phyloP scores from a whole-genome alignment of 2,329 filamentous ascomycete species.

The Stagonosporopsis tanaceti region DNA sequence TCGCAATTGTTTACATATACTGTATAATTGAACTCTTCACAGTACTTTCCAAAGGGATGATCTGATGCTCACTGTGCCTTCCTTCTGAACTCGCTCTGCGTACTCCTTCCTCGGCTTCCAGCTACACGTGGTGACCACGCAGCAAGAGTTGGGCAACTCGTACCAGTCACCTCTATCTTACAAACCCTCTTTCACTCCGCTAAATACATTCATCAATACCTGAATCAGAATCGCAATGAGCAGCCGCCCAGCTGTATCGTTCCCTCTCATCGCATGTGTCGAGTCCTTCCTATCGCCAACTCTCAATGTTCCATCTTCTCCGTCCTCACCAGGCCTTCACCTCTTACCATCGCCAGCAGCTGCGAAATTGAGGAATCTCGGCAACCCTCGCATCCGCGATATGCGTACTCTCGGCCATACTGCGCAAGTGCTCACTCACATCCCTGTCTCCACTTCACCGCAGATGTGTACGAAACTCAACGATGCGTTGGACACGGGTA shows the following conservation, averaged over 20 bases:
- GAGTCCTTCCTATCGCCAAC: slow-evolving; percentile 37
- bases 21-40: not conserved
- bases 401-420: slow-evolving; percentile 32
- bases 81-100: not conserved
- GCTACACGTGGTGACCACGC: not conserved
- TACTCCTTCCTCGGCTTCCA: not conserved
- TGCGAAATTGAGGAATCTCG: slow-evolving; percentile 35
- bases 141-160: not conserved
- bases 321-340: slow-evolving; percentile 24
- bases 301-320: slow-evolving; percentile 10
- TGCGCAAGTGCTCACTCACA: slow-evolving; percentile 38
- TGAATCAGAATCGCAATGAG: slow-evolving; percentile 1
- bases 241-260: slow-evolving; percentile 8
- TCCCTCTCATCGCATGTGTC: slow-evolving; percentile 35
- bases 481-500: slow-evolving; percentile 32
- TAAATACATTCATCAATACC: not conserved
- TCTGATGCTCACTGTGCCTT: not conserved
- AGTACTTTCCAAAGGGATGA: not conserved
- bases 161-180: not conserved
- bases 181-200: not conserved
- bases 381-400: slow-evolving; percentile 33
- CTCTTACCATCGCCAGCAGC: slow-evolving; percentile 27
- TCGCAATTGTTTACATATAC: not conserved
- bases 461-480: slow-evolving; percentile 34
- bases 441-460: slow-evolving; percentile 28